Base-by-base conservation (phyloP, 164 flowering plant genomes). In the Vitis vinifera region DNA sequence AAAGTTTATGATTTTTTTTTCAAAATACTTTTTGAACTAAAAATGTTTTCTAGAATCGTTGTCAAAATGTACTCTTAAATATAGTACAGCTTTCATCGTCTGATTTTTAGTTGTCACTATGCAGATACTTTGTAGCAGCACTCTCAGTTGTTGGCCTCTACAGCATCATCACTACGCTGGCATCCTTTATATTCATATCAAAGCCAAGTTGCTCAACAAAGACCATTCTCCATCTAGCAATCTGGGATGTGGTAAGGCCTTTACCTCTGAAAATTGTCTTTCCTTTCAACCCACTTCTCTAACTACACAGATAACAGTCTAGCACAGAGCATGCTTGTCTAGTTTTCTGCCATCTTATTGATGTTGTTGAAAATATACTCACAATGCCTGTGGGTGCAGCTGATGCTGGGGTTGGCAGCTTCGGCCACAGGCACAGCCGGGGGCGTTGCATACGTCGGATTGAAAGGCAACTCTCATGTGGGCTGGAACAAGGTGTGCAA, bases 111-210 rank as follows among this genome's bases (percentile, higher is more conserved):
- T 53, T 29, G 49, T 55, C 11, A 3, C 60, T 52, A 4, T 78
- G 84, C 87, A 93, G 96, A 86, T 91, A 87, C 76, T 84, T 91
- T 37, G 81, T 88, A 15, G 89, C 67, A 2, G 96, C 93, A 48
- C 64, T 87, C 11, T 77, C 88, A 0, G 82, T 81, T 2, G 82
- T 86, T 12, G 68, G 86, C 51, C 66, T 86, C 0, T 85, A 89
- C 80, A 78, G 89, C 62, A 52, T 88, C 48, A 27, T 85, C 62
- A 66, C 94, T 0, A 17, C 73, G 15, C 59, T 89, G 10, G 75
- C 73, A 0, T 84, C 91, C 14, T 13, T 85, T 8, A 27, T 67
- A 0, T 59, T 77, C 37, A 61, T 84, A 16, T 49, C 31, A 51
- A 90, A 86, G 77, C 88, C 81, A 8, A 59, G 23, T 52, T 63